Evolutionary conservation across 345 rosid genomes (phyloP), one percentile per base, ranked within the genome.

Genomic region (Eucalyptus leucophloia): DNA sequence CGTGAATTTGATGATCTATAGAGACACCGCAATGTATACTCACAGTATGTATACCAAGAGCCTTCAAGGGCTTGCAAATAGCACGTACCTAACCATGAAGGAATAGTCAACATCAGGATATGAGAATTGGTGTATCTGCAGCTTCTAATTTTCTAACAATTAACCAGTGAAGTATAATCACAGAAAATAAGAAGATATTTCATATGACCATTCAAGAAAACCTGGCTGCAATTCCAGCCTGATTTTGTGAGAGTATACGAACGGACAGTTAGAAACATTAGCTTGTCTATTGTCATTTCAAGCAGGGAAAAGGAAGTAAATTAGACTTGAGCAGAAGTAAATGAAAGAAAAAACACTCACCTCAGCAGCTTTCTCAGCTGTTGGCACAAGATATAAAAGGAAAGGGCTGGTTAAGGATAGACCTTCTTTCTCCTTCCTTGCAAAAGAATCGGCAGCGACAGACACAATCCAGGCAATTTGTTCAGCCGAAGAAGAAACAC

Each of bases 391-490:
- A 90, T 89, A 97, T 47, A 97, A 91, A 89, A 98, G 97, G 90
- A 95, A 97, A 89, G 98, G 99, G 54, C 91, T 90, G 72, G 91
- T 32, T 82, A 94, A 88, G 49, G 87, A 91, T 19, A 91, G 87
- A 3, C 95, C 97, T 30, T 95, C 95, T 86, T 93, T 93, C 93
- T 98, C 98, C 91, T 93, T 94, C 89, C 89, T 96, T 65, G 96
- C 91, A 90, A 98, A 95, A 90, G 93, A 87, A 91, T 97, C 99
- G 13, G 98, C 94, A 44, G 97, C 98, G 10, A 93, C 88, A 6
- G 98, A 96, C 91, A 93, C 96, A 30, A 96, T 89, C 99, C 99
- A 97, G 18, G 99, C 96, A 92, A 95, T 94, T 93, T 97, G 97
- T 91, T 95, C 96, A 45, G 88, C 44, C 13, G 93, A 89, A 42